phyloP scores from a whole-genome alignment of 768 basidiomycete species.

The Lyophyllum decastes region DNA sequence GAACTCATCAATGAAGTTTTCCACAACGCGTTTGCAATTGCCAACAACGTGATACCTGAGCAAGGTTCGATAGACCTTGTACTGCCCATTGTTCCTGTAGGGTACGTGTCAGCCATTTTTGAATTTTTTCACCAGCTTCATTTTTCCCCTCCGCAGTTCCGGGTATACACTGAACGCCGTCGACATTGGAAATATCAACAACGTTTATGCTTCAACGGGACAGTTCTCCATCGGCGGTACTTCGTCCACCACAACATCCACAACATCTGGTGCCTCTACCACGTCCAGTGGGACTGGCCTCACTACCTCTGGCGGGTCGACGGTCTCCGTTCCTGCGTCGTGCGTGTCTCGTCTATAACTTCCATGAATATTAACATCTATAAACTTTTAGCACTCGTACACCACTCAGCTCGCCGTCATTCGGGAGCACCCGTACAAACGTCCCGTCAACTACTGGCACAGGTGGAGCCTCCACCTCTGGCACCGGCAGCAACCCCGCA shows the following conservation, averaged over 20 bases:
- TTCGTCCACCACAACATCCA: background rate
- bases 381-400: background rate
- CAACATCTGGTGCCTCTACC: background rate
- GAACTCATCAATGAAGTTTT: conserved; percentile 50
- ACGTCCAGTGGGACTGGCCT: too few species aligned
- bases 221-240: conserved; percentile 43
- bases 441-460: conserved; percentile 15
- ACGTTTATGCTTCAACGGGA: conserved; percentile 39
- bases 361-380: background rate
- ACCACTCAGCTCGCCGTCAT: conserved; percentile 1
- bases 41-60: conserved; percentile 49
- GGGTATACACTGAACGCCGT: conserved; percentile 53
- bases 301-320: background rate
- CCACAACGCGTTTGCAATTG: conserved; percentile 55
- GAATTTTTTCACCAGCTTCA: background rate
- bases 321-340: conserved; percentile 1
- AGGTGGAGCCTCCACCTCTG: conserved; percentile 6
- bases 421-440: conserved; percentile 17
- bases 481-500: conserved; percentile 4
- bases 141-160: conserved; percentile 27
- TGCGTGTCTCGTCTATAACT: conserved; percentile 1
- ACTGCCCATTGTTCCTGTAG: conserved; percentile 46
- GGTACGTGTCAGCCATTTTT: conserved; percentile 33
- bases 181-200: conserved; percentile 44
- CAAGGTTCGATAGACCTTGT: conserved; percentile 33